Evolutionary conservation across 169 alveolate species (phyloP).

Genomic region (Amoebophrya sp.): DNA sequence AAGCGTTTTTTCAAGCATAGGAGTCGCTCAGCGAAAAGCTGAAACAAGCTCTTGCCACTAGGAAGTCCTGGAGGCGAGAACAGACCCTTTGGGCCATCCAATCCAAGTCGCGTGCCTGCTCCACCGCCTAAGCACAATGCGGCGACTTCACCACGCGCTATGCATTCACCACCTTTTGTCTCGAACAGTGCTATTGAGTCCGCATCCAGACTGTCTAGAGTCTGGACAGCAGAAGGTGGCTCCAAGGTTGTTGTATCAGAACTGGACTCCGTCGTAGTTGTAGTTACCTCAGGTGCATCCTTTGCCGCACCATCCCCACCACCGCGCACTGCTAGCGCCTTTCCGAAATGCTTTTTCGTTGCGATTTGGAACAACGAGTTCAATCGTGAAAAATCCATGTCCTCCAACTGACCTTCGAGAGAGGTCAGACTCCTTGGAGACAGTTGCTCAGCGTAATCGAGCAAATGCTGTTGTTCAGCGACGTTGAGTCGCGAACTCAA

Average conservation of each 20-base stretch:
- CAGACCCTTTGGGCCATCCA: constrained; percentile 70
- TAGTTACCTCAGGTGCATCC: background rate
- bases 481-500: background rate
- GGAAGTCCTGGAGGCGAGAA: constrained; percentile 56
- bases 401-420: background rate
- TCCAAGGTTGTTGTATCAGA: background rate
- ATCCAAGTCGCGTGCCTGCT: constrained; percentile 71
- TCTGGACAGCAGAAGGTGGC: background rate
- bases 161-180: background rate
- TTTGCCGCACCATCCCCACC: no score
- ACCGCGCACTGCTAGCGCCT: no score
- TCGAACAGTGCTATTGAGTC: background rate
- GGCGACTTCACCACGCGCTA: constrained; percentile 66
- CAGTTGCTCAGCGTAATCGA: background rate
- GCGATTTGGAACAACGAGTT: background rate
- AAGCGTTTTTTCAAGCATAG: background rate
- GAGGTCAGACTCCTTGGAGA: background rate
- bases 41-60: background rate
- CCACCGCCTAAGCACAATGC: constrained; percentile 73
- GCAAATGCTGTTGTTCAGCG: background rate
- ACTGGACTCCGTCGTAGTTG: background rate
- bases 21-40: background rate
- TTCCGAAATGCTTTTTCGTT: background rate
- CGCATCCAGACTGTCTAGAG: background rate
- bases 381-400: background rate